Evolutionary conservation across 2,329 filamentous ascomycete species (phyloP).

Genomic region (Fusarium paranaense): DNA sequence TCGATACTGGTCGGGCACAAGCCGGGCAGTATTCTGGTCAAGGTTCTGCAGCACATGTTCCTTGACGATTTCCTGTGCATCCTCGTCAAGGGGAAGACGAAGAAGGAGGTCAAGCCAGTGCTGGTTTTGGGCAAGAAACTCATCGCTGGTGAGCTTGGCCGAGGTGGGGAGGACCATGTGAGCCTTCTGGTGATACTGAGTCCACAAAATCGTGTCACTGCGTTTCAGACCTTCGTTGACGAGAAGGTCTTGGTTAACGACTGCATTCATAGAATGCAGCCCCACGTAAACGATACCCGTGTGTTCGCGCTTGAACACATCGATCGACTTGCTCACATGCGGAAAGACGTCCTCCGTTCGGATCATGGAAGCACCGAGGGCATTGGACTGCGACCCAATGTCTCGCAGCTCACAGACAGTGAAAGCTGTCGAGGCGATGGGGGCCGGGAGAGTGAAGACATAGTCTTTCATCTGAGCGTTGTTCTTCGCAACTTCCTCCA

Average conservation of each 20-base stretch:
- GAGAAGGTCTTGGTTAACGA: no score
- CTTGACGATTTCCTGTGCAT: not conserved
- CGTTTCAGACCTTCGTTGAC: not conserved
- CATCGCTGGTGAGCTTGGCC: not conserved
- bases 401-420: no score
- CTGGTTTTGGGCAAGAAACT: not conserved
- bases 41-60: not conserved
- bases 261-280: not conserved
- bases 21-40: not conserved
- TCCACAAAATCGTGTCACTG: not conserved
- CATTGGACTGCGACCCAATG: no score
- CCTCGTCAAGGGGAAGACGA: not conserved
- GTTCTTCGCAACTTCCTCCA: no score
- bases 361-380: no score
- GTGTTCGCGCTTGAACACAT: no score
- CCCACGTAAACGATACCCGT: not conserved
- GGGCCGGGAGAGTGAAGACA: no score
- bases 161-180: not conserved
- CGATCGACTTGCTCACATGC: no score
- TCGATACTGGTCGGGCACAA: not conserved
- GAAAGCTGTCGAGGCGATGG: no score
- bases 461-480: no score
- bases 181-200: not conserved
- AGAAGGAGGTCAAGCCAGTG: not conserved
- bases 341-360: no score